Evolutionary conservation across 805 yeast species (phyloP), one percentile per base, ranked within the genome.

Genomic region (Hanseniaspora pseudoguilliermondii): DNA sequence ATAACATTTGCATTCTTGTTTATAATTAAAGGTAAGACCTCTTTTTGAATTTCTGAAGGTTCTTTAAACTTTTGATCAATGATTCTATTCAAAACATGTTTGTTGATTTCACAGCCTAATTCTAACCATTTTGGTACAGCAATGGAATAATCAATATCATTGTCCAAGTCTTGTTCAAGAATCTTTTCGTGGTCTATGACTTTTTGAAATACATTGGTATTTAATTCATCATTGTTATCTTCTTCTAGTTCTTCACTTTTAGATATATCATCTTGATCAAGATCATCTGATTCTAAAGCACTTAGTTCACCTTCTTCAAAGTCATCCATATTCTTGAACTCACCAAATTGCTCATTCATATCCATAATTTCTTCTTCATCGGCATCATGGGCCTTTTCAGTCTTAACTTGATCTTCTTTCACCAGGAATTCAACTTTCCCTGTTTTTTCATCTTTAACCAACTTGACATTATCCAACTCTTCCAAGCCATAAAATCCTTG

Each of bases 401-500:
- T 29, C 47, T 60, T 65, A 47, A 60, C 65, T 11, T 60, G 63
- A 16, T 65, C 68, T 1, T 73, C 75, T 36, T 65, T 72, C 10
- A 74, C 75, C n/a, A 75, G 64, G 63, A 83, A 84, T 54, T 78
- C 77, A 0, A 84, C 81, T 51, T 73, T 71, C 15, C 95, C 96
- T 59, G 86, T 73, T 2, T 80, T 78, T 55, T 82, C 75, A 23
- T 55, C 49, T 58, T 85, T 80, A 7, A 91, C 90, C 8, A 55
- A 36, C 63, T 78, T 90, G 36, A 91, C 97, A 46, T 96, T 97
- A 57, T 88, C 96, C 51, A 93, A 76, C 66, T 91, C 97, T 67
- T 91, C 98, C 38, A 93, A 71, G 0, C 97, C 98, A 66, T 82
- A 88, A 63, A 90, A 84, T 0, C 96, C 96, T 60, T 86, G 90